These are phyloP conservation scores for Mycosphaerella sp. DNA, from an alignment of 2,329 filamentous ascomycete species.

Conservation along the genomic window DNA sequence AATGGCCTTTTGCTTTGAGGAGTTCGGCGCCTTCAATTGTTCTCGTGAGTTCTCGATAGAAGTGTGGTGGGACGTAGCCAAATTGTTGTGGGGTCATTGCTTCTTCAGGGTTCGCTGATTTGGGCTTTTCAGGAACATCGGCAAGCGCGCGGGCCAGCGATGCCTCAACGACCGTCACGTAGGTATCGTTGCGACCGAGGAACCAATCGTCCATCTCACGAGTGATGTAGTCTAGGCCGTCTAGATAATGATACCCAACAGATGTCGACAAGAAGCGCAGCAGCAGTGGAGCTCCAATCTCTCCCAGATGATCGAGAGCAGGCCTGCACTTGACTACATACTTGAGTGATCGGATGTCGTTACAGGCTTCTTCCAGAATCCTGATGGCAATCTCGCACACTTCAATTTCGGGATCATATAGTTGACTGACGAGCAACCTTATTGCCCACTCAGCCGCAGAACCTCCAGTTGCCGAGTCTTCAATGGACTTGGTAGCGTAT, in stretches of 20 bases:
- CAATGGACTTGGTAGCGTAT: slow-evolving; percentile 62
- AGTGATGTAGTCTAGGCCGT: slow-evolving; percentile 96
- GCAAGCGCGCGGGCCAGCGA: slow-evolving; percentile 80
- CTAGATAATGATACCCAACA: slow-evolving; percentile 94
- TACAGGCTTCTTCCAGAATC: slow-evolving; percentile 95
- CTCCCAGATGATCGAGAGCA: slow-evolving; percentile 87
- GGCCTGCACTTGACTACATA: slow-evolving; percentile 96
- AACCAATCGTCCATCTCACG: slow-evolving; percentile 99
- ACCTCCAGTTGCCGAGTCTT: slow-evolving; percentile 37
- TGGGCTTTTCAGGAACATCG: slow-evolving; percentile 50
- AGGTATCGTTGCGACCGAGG: slow-evolving; percentile 90
- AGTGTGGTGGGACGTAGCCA: slow-evolving; percentile 79
- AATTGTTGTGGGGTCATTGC: slow-evolving; percentile 45
- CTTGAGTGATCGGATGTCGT: slow-evolving; percentile 81
- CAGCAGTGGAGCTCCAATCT: slow-evolving; percentile 89
- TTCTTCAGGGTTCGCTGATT: slow-evolving; percentile 37
- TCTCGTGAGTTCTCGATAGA: slow-evolving; percentile 89
- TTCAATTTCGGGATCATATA: slow-evolving; percentile 95
- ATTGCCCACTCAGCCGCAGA: slow-evolving; percentile 92
- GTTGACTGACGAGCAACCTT: slow-evolving; percentile 88
- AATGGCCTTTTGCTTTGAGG: slow-evolving; percentile 87
- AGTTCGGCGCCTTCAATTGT: slow-evolving; percentile 89
- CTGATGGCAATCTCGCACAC: slow-evolving; percentile 96
- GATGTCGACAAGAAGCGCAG: slow-evolving; percentile 91
- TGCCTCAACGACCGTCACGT: slow-evolving; percentile 91